These are phyloP conservation scores for Fusarium newnesense DNA, from an alignment of 2,329 filamentous ascomycete species.

Conservation along the genomic window DNA sequence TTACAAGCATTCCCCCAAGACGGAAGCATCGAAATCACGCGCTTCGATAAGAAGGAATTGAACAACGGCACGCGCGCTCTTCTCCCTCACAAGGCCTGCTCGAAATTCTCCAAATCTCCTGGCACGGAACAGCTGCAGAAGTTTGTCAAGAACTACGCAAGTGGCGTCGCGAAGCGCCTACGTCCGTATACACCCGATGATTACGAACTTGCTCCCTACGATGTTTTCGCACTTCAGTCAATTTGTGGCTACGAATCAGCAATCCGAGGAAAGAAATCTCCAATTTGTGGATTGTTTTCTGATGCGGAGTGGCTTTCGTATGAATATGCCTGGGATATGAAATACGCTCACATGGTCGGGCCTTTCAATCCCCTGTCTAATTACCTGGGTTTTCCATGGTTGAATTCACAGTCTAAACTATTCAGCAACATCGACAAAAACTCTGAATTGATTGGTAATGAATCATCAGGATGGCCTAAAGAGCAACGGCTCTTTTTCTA, in stretches of 20 bases:
- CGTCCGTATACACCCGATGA: slow-evolving; percentile 33
- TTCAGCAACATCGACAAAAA: slow-evolving; percentile 20
- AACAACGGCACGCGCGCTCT: slow-evolving; percentile 38
- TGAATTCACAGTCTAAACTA: slow-evolving; percentile 29
- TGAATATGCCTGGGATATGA: slow-evolving; percentile 43
- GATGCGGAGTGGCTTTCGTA: slow-evolving; percentile 40
- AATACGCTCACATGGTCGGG: slow-evolving; percentile 40
- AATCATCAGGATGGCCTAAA: slow-evolving; percentile 29
- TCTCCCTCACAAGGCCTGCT: slow-evolving; percentile 40
- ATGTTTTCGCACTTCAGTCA: slow-evolving; percentile 39
- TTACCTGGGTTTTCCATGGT: slow-evolving; percentile 37
- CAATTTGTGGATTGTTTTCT: slow-evolving; percentile 31
- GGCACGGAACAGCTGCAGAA: slow-evolving; percentile 31
- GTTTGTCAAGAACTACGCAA: slow-evolving; percentile 34
- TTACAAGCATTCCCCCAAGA: slow-evolving; percentile 22
- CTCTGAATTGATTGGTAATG: background rate
- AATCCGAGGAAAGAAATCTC: slow-evolving; percentile 30
- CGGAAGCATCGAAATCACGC: slow-evolving; percentile 25
- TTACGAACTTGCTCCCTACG: slow-evolving; percentile 30
- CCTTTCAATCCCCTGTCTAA: slow-evolving; percentile 36
- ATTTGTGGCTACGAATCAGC: slow-evolving; percentile 40
- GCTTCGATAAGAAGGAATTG: slow-evolving; percentile 33
- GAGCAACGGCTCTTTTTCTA: slow-evolving; percentile 37
- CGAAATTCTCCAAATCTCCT: slow-evolving; percentile 31
- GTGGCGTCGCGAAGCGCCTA: slow-evolving; percentile 21